These are phyloP conservation scores for Adenanthera pavonina DNA, from an alignment of 306 rosid species.

Conservation along the genomic window DNA sequence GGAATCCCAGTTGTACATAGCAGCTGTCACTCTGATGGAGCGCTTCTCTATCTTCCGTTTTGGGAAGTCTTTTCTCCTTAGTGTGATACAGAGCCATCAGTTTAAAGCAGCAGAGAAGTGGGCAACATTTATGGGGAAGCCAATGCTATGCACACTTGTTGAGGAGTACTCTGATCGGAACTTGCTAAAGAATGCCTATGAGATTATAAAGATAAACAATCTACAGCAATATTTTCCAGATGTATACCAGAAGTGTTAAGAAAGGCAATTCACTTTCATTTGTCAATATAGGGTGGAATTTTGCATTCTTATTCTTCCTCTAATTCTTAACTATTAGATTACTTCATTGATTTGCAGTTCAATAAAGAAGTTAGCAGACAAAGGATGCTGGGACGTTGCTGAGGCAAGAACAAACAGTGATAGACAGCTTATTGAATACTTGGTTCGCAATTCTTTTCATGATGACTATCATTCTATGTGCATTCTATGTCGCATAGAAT, in stretches of 20 bases:
- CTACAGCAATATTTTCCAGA: conserved; percentile 79
- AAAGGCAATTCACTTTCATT: conserved; percentile 62
- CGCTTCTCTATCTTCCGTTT: conserved; percentile 71
- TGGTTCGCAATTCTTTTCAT: conserved; percentile 62
- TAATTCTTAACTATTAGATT: conserved; percentile 36
- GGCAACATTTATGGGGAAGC: conserved; percentile 92
- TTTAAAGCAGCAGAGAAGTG: conserved; percentile 94
- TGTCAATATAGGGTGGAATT: conserved; percentile 20
- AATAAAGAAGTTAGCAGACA: conserved; percentile 83
- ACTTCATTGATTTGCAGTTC: conserved; percentile 59
- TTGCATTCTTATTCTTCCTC: conserved; percentile 23
- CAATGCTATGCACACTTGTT: conserved; percentile 72
- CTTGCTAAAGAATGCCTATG: conserved; percentile 80
- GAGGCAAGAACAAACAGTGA: conserved; percentile 77
- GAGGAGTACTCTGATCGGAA: conserved; percentile 63
- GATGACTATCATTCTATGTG: conserved; percentile 32
- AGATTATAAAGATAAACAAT: conserved; percentile 74
- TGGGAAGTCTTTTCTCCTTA: conserved; percentile 68
- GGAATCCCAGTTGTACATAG: conserved; percentile 62
- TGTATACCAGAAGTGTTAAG: conserved; percentile 74
- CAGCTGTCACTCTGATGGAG: conserved; percentile 80
- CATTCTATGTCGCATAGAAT: not conserved
- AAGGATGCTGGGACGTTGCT: conserved; percentile 98
- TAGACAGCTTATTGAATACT: conserved; percentile 83
- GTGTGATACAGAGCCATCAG: conserved; percentile 68